Evolutionary conservation across 116 monocot genomes (phyloP).

Genomic region (Papilionanthe hybrid): DNA sequence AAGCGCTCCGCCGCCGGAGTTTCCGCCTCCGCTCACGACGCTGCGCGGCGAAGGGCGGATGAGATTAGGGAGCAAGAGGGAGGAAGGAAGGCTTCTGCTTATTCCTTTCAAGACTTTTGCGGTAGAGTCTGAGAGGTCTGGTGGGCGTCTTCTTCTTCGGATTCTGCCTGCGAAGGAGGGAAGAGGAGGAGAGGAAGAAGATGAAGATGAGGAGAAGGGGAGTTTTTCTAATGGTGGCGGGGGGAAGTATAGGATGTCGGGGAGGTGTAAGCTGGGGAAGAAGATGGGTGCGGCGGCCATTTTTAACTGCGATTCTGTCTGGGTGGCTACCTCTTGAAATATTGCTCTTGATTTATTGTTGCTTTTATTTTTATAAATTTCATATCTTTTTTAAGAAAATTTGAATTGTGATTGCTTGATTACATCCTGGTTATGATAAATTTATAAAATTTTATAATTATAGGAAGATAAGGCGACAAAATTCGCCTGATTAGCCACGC

Average conservation of each 20-base stretch:
- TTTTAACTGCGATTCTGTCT: slow-evolving; percentile 6
- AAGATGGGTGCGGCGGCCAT: neutral
- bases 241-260: slow-evolving; percentile 1
- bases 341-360: neutral
- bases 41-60: slow-evolving; percentile 11
- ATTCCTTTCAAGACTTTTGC: slow-evolving; percentile 11
- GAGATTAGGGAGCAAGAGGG: slow-evolving; percentile 13
- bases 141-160: slow-evolving; percentile 21
- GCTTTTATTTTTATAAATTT: no score
- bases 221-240: neutral
- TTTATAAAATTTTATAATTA: no score
- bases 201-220: slow-evolving; percentile 10
- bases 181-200: neutral
- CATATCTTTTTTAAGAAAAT: neutral
- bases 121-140: slow-evolving; percentile 23
- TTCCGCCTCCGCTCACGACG: slow-evolving; percentile 31
- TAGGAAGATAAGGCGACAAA: no score
- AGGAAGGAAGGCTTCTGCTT: slow-evolving; percentile 26
- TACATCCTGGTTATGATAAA: no score
- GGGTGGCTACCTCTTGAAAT: slow-evolving; percentile 10
- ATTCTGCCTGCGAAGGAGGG: neutral
- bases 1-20: neutral
- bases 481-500: no score
- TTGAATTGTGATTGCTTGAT: no score
- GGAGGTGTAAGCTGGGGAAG: neutral